Conservation (phyloP, 1,139 yeast species). For the Trichomonascaceae sp. region DNA sequence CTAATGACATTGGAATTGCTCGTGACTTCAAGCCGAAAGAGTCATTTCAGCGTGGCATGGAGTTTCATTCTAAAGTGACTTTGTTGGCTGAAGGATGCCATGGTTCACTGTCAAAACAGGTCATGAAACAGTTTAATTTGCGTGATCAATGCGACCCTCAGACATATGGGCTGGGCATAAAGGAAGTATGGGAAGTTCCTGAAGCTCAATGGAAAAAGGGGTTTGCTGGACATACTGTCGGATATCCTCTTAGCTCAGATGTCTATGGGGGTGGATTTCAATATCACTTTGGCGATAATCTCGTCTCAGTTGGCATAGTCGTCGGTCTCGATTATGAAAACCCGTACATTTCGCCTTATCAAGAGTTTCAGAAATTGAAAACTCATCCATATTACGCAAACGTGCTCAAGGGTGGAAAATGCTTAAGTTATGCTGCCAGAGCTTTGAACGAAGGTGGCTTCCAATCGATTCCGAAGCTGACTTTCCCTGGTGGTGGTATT, state of each 20-base stretch:
- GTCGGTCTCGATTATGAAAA: slow-evolving; percentile 88
- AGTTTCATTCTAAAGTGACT: slow-evolving; percentile 81
- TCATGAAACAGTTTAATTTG: slow-evolving; percentile 59
- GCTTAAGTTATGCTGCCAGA: slow-evolving; percentile 90
- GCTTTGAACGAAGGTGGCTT: slow-evolving; percentile 95
- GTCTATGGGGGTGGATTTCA: slow-evolving; percentile 96
- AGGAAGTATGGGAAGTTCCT: slow-evolving; percentile 95
- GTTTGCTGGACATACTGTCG: slow-evolving; percentile 79
- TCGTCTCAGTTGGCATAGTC: slow-evolving; percentile 85
- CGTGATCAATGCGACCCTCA: slow-evolving; percentile 67
- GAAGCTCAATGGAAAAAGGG: slow-evolving; percentile 80
- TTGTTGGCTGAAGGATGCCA: slow-evolving; percentile 96
- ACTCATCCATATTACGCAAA: slow-evolving; percentile 79
- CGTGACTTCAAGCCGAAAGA: slow-evolving; percentile 70
- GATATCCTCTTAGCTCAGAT: slow-evolving; percentile 69
- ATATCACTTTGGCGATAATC: slow-evolving; percentile 92
- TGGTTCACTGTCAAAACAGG: slow-evolving; percentile 81
- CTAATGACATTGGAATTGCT: slow-evolving; percentile 83
- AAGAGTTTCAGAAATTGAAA: slow-evolving; percentile 92
- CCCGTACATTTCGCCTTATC: slow-evolving; percentile 92
- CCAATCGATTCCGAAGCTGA: slow-evolving; percentile 81
- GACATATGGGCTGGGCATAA: slow-evolving; percentile 90
- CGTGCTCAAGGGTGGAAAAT: slow-evolving; percentile 79
- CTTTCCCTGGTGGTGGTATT: slow-evolving; percentile 92
- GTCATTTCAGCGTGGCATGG: slow-evolving; percentile 92